Percentiles rank a stretch among this genome's conserved stretches.
phyloP scores from a whole-genome alignment of 768 basidiomycete species.

The Neoboletus brunneissimus region DNA sequence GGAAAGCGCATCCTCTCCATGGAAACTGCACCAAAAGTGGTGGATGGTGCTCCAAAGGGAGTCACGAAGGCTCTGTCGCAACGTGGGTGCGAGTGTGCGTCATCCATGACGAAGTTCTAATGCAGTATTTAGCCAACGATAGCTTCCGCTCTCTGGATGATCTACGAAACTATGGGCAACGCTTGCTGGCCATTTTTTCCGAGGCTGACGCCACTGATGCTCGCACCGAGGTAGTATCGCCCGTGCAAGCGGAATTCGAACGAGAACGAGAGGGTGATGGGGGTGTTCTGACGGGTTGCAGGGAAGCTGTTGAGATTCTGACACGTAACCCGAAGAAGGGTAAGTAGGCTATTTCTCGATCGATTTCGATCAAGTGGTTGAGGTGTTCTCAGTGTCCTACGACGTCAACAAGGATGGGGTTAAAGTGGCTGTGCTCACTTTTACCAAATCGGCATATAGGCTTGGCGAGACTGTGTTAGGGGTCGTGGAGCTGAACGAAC shows the following conservation, averaged over 20 bases:
- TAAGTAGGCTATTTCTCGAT: conserved; percentile 31
- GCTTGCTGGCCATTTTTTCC: conserved; percentile 47
- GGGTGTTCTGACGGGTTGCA: conserved; percentile 50
- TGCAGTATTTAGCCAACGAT: conserved; percentile 11
- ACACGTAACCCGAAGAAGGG: conserved; percentile 89
- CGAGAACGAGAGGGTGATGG: conserved; percentile 42
- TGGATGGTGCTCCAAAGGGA: conserved; percentile 21
- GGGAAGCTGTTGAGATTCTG: conserved; percentile 88
- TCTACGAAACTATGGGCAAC: conserved; percentile 51
- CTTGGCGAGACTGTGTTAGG: conserved; percentile 92
- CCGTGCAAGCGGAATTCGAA: conserved; percentile 24
- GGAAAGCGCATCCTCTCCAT: conserved; percentile 35
- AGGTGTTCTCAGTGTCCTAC: conserved; percentile 65
- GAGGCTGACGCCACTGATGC: conserved; percentile 28
- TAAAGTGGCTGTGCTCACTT: conserved; percentile 85
- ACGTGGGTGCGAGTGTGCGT: conserved; percentile 17
- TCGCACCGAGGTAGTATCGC: conserved; percentile 26
- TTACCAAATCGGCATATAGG: conserved; percentile 87
- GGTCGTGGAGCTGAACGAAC: conserved; percentile 82
- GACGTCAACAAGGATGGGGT: conserved; percentile 94
- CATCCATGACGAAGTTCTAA: neutral
- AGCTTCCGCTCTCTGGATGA: conserved; percentile 39
- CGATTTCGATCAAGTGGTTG: neutral
- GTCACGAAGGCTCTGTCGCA: neutral
- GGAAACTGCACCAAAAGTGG: conserved; percentile 29